These are phyloP conservation scores for Scedosporium apiospermum DNA, from an alignment of 2,329 filamentous ascomycete species.

Conservation along the genomic window DNA sequence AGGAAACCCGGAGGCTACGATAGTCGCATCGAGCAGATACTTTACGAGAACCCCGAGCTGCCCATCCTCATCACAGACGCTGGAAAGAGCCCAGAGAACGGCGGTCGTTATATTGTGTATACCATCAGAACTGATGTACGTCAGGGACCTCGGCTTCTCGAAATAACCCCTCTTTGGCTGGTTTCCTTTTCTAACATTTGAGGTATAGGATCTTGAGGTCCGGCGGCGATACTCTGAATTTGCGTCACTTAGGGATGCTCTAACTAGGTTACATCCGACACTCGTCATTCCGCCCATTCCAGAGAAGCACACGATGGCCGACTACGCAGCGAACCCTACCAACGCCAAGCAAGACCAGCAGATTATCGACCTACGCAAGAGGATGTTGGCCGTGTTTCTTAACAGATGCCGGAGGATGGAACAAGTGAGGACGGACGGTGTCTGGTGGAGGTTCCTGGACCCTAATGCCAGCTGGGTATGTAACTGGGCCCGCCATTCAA, in stretches of 20 bases:
- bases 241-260: constrained; percentile 75
- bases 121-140: constrained; percentile 88
- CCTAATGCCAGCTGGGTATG: constrained; percentile 96
- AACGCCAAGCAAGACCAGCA: constrained; percentile 96
- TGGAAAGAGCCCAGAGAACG: constrained; percentile 87
- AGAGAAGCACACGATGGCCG: constrained; percentile 97
- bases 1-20: constrained; percentile 81
- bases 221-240: constrained; percentile 95
- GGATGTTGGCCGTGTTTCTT: constrained; percentile 91
- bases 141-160: background rate
- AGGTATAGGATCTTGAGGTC: constrained; percentile 77
- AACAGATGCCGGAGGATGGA: constrained; percentile 93
- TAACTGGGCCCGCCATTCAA: background rate
- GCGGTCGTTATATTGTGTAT: constrained; percentile 91
- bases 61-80: constrained; percentile 89
- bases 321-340: constrained; percentile 95
- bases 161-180: background rate
- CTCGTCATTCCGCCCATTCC: constrained; percentile 94
- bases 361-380: constrained; percentile 92
- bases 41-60: constrained; percentile 87
- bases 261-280: constrained; percentile 88
- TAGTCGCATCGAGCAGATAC: constrained; percentile 92
- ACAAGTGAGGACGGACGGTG: constrained; percentile 80
- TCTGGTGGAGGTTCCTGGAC: constrained; percentile 96
- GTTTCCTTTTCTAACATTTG: constrained; percentile 1